These are phyloP conservation scores for Akanthomyces lecanii DNA, from an alignment of 2,329 filamentous ascomycete genomes.

Conservation along the genomic window DNA sequence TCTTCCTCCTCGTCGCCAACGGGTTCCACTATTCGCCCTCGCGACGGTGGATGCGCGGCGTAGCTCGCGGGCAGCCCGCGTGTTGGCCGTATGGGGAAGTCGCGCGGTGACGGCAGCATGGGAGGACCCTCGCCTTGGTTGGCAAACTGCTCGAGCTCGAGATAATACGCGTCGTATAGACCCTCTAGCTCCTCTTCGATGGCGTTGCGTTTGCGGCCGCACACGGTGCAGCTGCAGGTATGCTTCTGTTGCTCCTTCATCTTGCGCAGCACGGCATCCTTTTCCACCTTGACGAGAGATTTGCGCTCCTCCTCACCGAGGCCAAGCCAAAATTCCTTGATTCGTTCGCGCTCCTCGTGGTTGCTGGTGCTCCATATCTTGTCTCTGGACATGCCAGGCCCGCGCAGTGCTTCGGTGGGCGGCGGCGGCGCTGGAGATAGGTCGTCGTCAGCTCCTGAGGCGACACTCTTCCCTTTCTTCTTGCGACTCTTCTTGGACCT, in stretches of 20 bases:
- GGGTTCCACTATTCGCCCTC: slow-evolving; percentile 69
- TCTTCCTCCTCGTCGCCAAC: slow-evolving; percentile 54
- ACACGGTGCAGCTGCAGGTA: slow-evolving; percentile 96
- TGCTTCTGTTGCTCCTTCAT: slow-evolving; percentile 99
- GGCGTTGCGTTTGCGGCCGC: slow-evolving; percentile 89
- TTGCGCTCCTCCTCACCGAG: slow-evolving; percentile 92
- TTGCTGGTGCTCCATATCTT: slow-evolving; percentile 98
- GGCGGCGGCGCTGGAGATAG: slow-evolving; percentile 20
- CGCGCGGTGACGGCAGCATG: slow-evolving; percentile 46
- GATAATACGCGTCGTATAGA: slow-evolving; percentile 96
- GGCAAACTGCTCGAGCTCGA: slow-evolving; percentile 95
- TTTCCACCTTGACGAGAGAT: slow-evolving; percentile 94
- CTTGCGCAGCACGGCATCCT: slow-evolving; percentile 94
- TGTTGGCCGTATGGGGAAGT: slow-evolving; percentile 57
- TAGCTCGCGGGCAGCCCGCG: slow-evolving; percentile 56
- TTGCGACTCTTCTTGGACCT: slow-evolving; percentile 62
- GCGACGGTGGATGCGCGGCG: slow-evolving; percentile 64
- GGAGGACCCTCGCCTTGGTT: slow-evolving; percentile 71
- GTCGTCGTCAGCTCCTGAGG: slow-evolving; percentile 19
- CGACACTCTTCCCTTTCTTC: slow-evolving; percentile 58
- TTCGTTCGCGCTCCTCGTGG: slow-evolving; percentile 89
- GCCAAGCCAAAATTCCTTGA: slow-evolving; percentile 97
- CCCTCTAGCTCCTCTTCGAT: slow-evolving; percentile 98
- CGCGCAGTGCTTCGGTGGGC: slow-evolving; percentile 29
- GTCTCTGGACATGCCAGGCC: slow-evolving; percentile 59